phyloP scores from a whole-genome alignment of 2,329 filamentous ascomycete genomes.

The Apiospora saccharicola region DNA sequence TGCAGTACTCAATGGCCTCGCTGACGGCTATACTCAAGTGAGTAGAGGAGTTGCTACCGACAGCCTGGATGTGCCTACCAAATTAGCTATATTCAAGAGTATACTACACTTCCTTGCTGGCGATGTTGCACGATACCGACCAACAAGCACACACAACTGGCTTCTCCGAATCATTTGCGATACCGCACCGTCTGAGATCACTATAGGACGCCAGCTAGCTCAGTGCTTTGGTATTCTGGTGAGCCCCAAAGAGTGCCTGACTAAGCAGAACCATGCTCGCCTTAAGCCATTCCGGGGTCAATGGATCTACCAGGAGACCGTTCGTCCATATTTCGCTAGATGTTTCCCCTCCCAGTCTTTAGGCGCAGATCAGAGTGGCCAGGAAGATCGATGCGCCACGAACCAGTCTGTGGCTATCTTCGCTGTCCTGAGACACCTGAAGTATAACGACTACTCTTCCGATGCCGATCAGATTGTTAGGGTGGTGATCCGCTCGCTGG shows the following conservation, averaged over 20 bases:
- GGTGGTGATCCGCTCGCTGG: constrained; percentile 56
- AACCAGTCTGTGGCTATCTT: constrained; percentile 58
- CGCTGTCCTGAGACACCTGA: constrained; percentile 57
- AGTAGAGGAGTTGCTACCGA: neutral
- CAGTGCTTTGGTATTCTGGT: constrained; percentile 39
- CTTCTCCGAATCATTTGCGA: constrained; percentile 35
- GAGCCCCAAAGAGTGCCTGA: constrained; percentile 39
- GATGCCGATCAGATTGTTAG: constrained; percentile 57
- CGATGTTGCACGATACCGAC: constrained; percentile 39
- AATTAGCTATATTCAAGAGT: constrained; percentile 37
- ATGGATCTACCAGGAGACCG: constrained; percentile 39
- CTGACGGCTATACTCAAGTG: constrained; percentile 11
- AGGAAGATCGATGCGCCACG: constrained; percentile 38
- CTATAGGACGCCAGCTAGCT: constrained; percentile 38
- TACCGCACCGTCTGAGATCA: constrained; percentile 28
- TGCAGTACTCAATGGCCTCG: neutral
- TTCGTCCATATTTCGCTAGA: constrained; percentile 47
- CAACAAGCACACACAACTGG: constrained; percentile 28
- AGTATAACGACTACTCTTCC: constrained; percentile 59
- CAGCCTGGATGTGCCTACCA: constrained; percentile 15
- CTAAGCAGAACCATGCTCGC: constrained; percentile 37
- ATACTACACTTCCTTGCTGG: constrained; percentile 42
- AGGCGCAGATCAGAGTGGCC: constrained; percentile 22
- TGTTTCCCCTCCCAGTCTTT: constrained; percentile 46
- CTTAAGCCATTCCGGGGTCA: constrained; percentile 36